Conservation (phyloP, 768 basidiomycete genomes). For the Strobilomyces confusus region DNA sequence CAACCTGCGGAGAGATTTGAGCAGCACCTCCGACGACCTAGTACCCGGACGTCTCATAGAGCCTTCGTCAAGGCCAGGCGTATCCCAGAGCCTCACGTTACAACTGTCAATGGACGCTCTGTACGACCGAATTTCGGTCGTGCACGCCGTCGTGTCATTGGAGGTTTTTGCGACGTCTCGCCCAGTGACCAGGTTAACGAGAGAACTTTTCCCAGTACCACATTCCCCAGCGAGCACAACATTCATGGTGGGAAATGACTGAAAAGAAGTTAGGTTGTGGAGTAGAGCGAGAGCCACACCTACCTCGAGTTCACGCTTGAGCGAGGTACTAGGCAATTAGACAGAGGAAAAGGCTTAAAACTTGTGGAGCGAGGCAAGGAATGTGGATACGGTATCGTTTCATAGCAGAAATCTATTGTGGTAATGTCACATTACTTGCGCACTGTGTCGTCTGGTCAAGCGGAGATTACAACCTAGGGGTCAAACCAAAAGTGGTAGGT, state of each 20-base stretch:
- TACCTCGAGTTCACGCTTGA: not conserved
- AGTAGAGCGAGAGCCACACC: not conserved
- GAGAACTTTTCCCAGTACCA: slow-evolving; percentile 24
- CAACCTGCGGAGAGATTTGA: slow-evolving; percentile 9
- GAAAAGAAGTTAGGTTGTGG: not conserved
- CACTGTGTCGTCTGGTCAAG: not conserved
- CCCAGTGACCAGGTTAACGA: slow-evolving; percentile 20
- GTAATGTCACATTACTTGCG: not conserved
- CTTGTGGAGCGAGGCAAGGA: not conserved
- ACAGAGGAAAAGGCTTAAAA: not conserved
- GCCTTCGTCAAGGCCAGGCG: slow-evolving; percentile 16
- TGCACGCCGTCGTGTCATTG: slow-evolving; percentile 20
- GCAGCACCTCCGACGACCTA: slow-evolving; percentile 1
- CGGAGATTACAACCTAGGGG: slow-evolving; percentile 11
- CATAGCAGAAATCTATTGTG: not conserved
- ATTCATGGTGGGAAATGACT: slow-evolving; percentile 14
- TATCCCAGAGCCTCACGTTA: slow-evolving; percentile 13
- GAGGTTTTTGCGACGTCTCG: slow-evolving; percentile 14
- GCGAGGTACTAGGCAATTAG: not conserved
- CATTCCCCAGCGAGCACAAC: slow-evolving; percentile 24
- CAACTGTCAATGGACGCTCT: slow-evolving; percentile 11
- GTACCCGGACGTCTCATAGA: slow-evolving; percentile 1
- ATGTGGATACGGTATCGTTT: not conserved
- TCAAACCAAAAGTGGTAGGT: slow-evolving; percentile 10
- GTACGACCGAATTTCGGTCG: slow-evolving; percentile 7